Conservation (phyloP, 2,329 filamentous ascomycete genomes). For the Zymoseptoria pseudotritici region DNA sequence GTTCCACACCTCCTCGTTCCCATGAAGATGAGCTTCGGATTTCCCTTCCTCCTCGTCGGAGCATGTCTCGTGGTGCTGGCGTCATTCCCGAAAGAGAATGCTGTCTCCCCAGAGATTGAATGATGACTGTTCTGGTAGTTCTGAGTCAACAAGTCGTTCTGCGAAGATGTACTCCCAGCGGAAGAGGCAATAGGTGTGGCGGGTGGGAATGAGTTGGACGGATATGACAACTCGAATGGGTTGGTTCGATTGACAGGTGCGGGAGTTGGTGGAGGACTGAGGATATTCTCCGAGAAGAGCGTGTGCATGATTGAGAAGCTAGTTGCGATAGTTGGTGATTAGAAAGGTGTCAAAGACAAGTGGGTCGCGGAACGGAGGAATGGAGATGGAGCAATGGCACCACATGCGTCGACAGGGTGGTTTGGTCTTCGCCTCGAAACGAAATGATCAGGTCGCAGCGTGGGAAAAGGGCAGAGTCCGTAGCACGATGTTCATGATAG, state of each 20-base stretch:
- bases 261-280: slow-evolving; percentile 22
- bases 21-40: slow-evolving; percentile 81
- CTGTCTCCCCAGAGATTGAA: slow-evolving; percentile 13
- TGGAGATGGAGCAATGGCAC: not conserved
- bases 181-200: slow-evolving; percentile 21
- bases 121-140: slow-evolving; percentile 20
- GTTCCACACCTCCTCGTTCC: slow-evolving; percentile 73
- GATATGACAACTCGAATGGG: slow-evolving; percentile 26
- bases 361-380: not conserved
- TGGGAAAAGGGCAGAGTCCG: not conserved
- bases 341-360: not conserved
- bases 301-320: slow-evolving; percentile 22
- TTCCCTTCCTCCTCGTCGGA: slow-evolving; percentile 23
- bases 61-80: slow-evolving; percentile 7
- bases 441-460: not conserved
- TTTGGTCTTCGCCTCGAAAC: not conserved
- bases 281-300: slow-evolving; percentile 28
- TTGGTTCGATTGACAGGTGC: slow-evolving; percentile 18
- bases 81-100: slow-evolving; percentile 8
- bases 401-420: not conserved
- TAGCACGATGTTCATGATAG: not conserved
- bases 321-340: not conserved
- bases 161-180: slow-evolving; percentile 18
- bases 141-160: slow-evolving; percentile 26
- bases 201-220: slow-evolving; percentile 13